Evolutionary conservation across 805 yeast species (phyloP).

Genomic region (Phaffomyces antillensis): DNA sequence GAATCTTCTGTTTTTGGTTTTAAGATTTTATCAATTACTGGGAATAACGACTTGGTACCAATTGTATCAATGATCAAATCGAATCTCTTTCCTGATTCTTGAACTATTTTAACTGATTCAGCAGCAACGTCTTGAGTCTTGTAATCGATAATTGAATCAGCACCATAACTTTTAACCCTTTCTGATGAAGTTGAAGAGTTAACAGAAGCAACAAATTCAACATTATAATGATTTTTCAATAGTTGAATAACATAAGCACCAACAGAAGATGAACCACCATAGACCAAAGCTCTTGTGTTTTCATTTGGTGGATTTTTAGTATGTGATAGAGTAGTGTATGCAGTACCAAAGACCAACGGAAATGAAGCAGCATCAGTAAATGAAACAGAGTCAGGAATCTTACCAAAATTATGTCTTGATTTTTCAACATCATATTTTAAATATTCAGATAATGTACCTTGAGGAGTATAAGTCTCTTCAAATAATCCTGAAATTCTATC

Average conservation of each 20-base stretch:
- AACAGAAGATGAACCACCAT: slow-evolving; percentile 73
- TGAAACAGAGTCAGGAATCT: slow-evolving; percentile 34
- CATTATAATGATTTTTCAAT: slow-evolving; percentile 40
- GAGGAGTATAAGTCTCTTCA: slow-evolving; percentile 16
- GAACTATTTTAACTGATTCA: slow-evolving; percentile 23
- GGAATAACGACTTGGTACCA: slow-evolving; percentile 48
- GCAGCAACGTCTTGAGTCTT: slow-evolving; percentile 35
- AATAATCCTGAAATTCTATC: slow-evolving; percentile 46
- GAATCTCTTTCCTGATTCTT: slow-evolving; percentile 36
- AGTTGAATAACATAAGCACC: slow-evolving; percentile 52
- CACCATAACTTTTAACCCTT: slow-evolving; percentile 45
- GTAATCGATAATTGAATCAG: slow-evolving; percentile 52
- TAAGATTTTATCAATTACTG: slow-evolving; percentile 34
- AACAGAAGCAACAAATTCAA: slow-evolving; percentile 47
- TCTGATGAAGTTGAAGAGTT: slow-evolving; percentile 45
- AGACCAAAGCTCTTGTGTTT: slow-evolving; percentile 45
- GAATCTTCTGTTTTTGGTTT: slow-evolving; percentile 41
- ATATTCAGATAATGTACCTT: slow-evolving; percentile 44
- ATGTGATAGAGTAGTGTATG: slow-evolving; percentile 32
- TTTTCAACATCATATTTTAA: slow-evolving; percentile 14
- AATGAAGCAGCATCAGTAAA: slow-evolving; percentile 52
- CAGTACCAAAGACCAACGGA: slow-evolving; percentile 62
- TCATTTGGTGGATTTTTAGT: slow-evolving; percentile 30
- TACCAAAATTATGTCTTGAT: slow-evolving; percentile 24
- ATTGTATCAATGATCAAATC: slow-evolving; percentile 60